Base-by-base conservation (phyloP, 73 alveolate genomes). In the Paramecium caudatum region DNA sequence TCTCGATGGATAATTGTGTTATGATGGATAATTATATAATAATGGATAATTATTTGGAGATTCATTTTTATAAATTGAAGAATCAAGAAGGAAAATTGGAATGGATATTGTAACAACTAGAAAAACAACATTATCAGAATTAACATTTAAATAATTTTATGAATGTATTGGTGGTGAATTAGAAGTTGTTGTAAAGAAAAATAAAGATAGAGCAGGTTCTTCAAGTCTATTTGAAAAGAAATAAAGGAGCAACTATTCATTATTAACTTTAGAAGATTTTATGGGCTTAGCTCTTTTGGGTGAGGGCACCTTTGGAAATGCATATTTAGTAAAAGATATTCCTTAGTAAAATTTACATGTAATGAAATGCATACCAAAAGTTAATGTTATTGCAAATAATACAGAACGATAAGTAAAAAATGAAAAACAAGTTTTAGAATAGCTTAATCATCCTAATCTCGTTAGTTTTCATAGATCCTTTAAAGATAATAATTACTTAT, bases 221-320 rank as follows among this genome's bases (percentile, higher is more conserved):
- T 4, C 39, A 6, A 16, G 32, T 10, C 19, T 45, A 2, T 7
- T 21, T 2, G 47, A 74, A 8, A 37, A 74, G 21, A 19, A 84
- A 74, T 27, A 74, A 83, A 86, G 41, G 43, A 87, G 91, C 25
- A 93, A 94, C 47, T 93, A 95, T 39, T 93, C 95, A 46, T 91
- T 90, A 6, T 91, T 95, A 41, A 63, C 91, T 16, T 90, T 95
- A 32, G 97, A 95, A 12, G 97, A 95, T 55, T 91, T 95, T 81
- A 74, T 94, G 15, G 91, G 90, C 21, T 46, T 94, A 49, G 92
- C 86, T 41, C 80, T 55, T 69, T 69, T 94, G 82, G 93, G 93
- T 16, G 47, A 36, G 21, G 93, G 93, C 16, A 30, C 63, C 9
- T 86, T 86, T 63, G 93, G 93, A 62, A 41, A 48, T 25, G 93